Evolutionary conservation across 306 rosid genomes (phyloP).

Genomic region (Vigna nakashimae): DNA sequence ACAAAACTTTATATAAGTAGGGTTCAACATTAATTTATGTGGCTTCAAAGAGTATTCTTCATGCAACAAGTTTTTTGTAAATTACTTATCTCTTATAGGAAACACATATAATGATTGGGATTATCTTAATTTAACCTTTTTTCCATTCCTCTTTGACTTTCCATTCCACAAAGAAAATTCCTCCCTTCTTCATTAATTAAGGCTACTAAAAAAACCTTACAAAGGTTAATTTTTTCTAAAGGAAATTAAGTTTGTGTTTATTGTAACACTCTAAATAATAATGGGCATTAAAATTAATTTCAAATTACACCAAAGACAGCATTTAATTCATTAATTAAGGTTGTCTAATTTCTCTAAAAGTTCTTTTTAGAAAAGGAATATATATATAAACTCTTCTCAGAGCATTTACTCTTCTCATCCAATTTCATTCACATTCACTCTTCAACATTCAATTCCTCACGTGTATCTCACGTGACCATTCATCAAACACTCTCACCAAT

Average conservation of each 20-base stretch:
- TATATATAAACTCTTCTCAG: too few relatives aligned
- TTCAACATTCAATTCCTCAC: background rate
- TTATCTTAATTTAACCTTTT: constrained; percentile 43
- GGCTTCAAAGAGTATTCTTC: background rate
- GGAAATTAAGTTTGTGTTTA: too few relatives aligned
- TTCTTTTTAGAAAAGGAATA: too few relatives aligned
- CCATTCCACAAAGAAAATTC: constrained; percentile 42
- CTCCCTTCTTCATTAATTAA: constrained; percentile 51
- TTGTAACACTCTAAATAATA: too few relatives aligned
- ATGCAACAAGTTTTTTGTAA: constrained; percentile 9
- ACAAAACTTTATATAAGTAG: constrained; percentile 19
- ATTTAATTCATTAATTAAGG: too few relatives aligned
- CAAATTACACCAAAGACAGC: background rate
- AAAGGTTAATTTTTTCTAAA: too few relatives aligned
- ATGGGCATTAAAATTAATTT: background rate
- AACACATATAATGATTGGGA: constrained; percentile 42
- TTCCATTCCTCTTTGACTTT: constrained; percentile 48
- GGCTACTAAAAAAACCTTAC: too few relatives aligned
- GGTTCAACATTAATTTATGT: constrained; percentile 8
- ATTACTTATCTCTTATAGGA: constrained; percentile 16
- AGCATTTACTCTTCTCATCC: background rate
- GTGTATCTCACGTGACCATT: background rate
- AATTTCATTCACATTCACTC: too few relatives aligned
- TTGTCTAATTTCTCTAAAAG: too few relatives aligned
- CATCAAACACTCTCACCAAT: background rate